These are phyloP conservation scores for Pseudogymnoascus sp. DNA, from an alignment of 2,329 filamentous ascomycete genomes.

Conservation along the genomic window DNA sequence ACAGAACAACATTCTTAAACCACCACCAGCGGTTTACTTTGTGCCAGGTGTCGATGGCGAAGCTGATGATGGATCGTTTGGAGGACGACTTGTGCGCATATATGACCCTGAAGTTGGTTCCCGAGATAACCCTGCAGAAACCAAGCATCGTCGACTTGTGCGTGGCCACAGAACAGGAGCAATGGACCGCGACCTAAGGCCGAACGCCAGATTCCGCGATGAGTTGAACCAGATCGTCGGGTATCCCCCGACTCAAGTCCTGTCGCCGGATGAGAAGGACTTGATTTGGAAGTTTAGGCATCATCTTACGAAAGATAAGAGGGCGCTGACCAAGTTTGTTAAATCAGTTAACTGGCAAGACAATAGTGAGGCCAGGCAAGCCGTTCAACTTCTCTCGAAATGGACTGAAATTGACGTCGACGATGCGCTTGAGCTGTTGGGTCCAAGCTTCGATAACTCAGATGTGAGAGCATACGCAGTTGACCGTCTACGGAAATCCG, in stretches of 20 bases:
- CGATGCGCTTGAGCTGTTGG: conserved; percentile 87
- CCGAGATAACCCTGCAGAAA: conserved; percentile 86
- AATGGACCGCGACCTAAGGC: conserved; percentile 88
- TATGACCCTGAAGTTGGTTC: conserved; percentile 91
- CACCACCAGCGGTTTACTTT: conserved; percentile 78
- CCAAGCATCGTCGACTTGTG: conserved; percentile 86
- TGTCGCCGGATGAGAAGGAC: conserved; percentile 88
- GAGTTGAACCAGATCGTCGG: conserved; percentile 86
- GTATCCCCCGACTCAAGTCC: conserved; percentile 82
- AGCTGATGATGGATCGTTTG: conserved; percentile 38
- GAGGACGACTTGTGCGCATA: conserved; percentile 65
- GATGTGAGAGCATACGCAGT: conserved; percentile 90
- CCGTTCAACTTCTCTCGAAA: conserved; percentile 78
- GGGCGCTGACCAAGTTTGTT: conserved; percentile 90
- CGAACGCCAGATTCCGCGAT: conserved; percentile 90
- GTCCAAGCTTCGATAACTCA: conserved; percentile 82
- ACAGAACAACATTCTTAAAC: conserved; percentile 61
- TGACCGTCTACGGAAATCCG: conserved; percentile 80
- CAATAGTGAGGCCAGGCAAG: conserved; percentile 74
- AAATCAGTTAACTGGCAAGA: conserved; percentile 96
- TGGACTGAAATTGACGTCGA: conserved; percentile 98
- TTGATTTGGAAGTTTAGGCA: conserved; percentile 97
- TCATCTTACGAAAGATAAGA: conserved; percentile 85
- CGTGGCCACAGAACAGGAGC: conserved; percentile 87
- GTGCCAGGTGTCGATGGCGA: conserved; percentile 79